These are phyloP conservation scores for Pholiota molesta DNA, from an alignment of 768 basidiomycete species.

Conservation along the genomic window DNA sequence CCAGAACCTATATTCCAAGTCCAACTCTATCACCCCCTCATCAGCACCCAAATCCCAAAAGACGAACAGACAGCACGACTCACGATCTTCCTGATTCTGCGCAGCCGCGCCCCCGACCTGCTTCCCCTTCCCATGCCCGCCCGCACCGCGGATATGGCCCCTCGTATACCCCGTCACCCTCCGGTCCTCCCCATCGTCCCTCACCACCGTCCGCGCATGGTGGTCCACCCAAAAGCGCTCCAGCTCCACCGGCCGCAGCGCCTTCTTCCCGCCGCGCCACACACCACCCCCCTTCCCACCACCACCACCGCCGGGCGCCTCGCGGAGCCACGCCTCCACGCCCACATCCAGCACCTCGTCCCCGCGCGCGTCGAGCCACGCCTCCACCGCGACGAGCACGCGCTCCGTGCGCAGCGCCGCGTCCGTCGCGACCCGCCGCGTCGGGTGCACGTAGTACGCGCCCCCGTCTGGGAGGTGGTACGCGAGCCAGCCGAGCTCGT, in stretches of 20 bases:
- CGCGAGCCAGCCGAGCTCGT: constrained; percentile 74
- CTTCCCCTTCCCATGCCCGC: constrained; percentile 26
- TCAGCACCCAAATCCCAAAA: background rate
- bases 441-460: constrained; percentile 71
- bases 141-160: constrained; percentile 27
- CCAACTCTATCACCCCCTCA: constrained; percentile 53
- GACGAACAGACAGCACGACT: constrained; percentile 22
- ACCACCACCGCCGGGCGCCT: constrained; percentile 22
- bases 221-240: constrained; percentile 70
- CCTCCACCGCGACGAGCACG: constrained; percentile 50
- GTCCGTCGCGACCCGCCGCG: constrained; percentile 67
- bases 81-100: constrained; percentile 45
- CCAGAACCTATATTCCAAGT: constrained; percentile 84
- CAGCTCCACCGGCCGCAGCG: constrained; percentile 35
- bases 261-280: constrained; percentile 26
- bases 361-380: constrained; percentile 44
- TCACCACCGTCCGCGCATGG: constrained; percentile 47
- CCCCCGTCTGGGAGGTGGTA: constrained; percentile 75
- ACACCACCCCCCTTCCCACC: constrained; percentile 3
- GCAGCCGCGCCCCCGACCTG: constrained; percentile 12
- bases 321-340: constrained; percentile 68
- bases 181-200: constrained; percentile 17
- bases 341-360: constrained; percentile 33
- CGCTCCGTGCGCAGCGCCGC: constrained; percentile 60
- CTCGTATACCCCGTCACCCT: constrained; percentile 30